phyloP scores from a whole-genome alignment of 2,329 filamentous ascomycete genomes.

The Curvularia verruculosa region DNA sequence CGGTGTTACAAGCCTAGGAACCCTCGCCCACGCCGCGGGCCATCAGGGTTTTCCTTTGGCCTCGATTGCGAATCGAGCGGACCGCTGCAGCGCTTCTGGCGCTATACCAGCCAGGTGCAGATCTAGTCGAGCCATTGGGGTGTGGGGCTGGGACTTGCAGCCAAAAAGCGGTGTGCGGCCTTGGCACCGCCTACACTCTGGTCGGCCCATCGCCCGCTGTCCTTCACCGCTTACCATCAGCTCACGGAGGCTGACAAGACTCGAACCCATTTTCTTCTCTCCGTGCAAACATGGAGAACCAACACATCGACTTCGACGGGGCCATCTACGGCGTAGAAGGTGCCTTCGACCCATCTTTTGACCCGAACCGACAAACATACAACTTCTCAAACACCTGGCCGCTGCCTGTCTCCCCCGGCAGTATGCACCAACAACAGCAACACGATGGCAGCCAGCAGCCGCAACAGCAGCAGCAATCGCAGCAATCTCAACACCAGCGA shows the following conservation, averaged over 20 bases:
- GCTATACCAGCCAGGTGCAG: constrained; percentile 28
- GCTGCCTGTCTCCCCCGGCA: constrained; percentile 44
- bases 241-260: constrained; percentile 45
- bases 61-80: constrained; percentile 32
- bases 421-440: constrained; percentile 38
- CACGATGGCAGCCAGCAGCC: constrained; percentile 19
- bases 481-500: constrained; percentile 33
- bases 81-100: constrained; percentile 38
- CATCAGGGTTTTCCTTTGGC: constrained; percentile 27
- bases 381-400: constrained; percentile 48
- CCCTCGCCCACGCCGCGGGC: constrained; percentile 19
- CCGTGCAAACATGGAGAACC: constrained; percentile 52
- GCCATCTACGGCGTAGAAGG: constrained; percentile 45
- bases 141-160: constrained; percentile 20
- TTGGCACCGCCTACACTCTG: constrained; percentile 19
- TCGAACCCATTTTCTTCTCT: constrained; percentile 28
- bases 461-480: constrained; percentile 22
- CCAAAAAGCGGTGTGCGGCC: constrained; percentile 21
- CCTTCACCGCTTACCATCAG: constrained; percentile 40
- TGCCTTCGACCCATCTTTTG: constrained; percentile 48
- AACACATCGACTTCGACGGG: constrained; percentile 48
- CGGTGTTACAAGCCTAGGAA: constrained; percentile 16
- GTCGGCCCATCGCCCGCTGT: constrained; percentile 31
- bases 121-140: constrained; percentile 18
- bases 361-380: constrained; percentile 43